Base-by-base conservation (phyloP, 1,139 yeast genomes). In the Hansenula sp. region DNA sequence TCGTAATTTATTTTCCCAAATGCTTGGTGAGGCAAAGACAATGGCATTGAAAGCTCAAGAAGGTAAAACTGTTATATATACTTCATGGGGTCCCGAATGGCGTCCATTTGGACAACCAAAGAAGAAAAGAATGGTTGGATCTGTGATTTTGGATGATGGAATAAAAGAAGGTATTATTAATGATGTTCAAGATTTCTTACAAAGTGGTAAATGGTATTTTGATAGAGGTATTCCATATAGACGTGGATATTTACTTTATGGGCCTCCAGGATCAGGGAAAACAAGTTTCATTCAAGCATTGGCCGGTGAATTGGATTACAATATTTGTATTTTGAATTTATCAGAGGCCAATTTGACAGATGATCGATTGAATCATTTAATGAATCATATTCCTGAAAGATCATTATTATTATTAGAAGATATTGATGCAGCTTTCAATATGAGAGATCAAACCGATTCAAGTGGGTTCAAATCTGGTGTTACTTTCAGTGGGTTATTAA, bases 21-120 rank as follows among this genome's bases (percentile, higher is more conserved):
- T 93, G 51, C 71, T 93, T 45, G 75, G 74, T 12, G 99, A 93
- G 57, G 98, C 99, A 8, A 90, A 91, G 56, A 67, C 72, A 38
- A 66, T 88, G 68, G 98, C 98, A 0, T 72, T 90, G 62, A 82
- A 80, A 59, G 77, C 85, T 33, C 84, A 87, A 48, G 96, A 90
- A 59, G 99, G 99, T 11, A 91, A 90, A 59, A 93, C 99, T 0
- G 99, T 93, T 10, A 71, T 93, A 7, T 93, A 79, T 65, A 89
- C 96, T 2, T 86, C 96, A 3, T 91, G 94, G 87, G 99, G 98
- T 1, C 96, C 96, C 13, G 99, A 93, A 60, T 93, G 99, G 99
- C 74, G 99, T 55, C 96, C 96, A 3, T 93, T 93, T 69, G 99
- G 99, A 2, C 94, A 86, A 60, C 98, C 99, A 1, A 75, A 97